phyloP scores from a whole-genome alignment of 2,329 filamentous ascomycete species.

The Bisporella sp. region DNA sequence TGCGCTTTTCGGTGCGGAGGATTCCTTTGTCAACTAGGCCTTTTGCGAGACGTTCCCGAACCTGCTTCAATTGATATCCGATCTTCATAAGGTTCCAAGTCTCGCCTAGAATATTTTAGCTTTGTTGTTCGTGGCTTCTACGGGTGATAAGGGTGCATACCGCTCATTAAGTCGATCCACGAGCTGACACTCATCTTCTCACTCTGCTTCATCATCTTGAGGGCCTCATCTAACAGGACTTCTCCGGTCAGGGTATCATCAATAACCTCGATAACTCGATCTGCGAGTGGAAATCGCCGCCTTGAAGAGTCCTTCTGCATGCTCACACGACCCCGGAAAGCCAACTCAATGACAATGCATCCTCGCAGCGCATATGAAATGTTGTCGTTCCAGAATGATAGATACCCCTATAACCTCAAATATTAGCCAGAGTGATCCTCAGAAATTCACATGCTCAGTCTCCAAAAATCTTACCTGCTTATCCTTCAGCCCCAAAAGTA shows the following conservation, averaged over 20 bases:
- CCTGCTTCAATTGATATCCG: slow-evolving; percentile 98
- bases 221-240: slow-evolving; percentile 90
- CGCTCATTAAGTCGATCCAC: slow-evolving; percentile 99
- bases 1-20: slow-evolving; percentile 95
- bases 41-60: slow-evolving; percentile 93
- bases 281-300: slow-evolving; percentile 85
- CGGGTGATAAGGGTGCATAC: slow-evolving; percentile 38
- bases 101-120: slow-evolving; percentile 56
- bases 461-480: slow-evolving; percentile 68
- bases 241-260: slow-evolving; percentile 96
- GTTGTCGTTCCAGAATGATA: slow-evolving; percentile 99
- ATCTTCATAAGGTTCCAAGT: slow-evolving; percentile 99
- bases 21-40: slow-evolving; percentile 98
- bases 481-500: slow-evolving; percentile 93
- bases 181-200: slow-evolving; percentile 99
- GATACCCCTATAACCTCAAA: slow-evolving; percentile 63
- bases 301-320: slow-evolving; percentile 96
- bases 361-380: slow-evolving; percentile 96
- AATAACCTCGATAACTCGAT: slow-evolving; percentile 92
- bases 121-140: background rate
- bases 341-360: slow-evolving; percentile 96
- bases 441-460: too few species aligned
- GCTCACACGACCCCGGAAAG: slow-evolving; percentile 90
- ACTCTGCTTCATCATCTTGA: slow-evolving; percentile 99
- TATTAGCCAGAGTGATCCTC: background rate